phyloP scores from a whole-genome alignment of 1,284 basidiomycete genomes.

The Entoloma clypeatum region DNA sequence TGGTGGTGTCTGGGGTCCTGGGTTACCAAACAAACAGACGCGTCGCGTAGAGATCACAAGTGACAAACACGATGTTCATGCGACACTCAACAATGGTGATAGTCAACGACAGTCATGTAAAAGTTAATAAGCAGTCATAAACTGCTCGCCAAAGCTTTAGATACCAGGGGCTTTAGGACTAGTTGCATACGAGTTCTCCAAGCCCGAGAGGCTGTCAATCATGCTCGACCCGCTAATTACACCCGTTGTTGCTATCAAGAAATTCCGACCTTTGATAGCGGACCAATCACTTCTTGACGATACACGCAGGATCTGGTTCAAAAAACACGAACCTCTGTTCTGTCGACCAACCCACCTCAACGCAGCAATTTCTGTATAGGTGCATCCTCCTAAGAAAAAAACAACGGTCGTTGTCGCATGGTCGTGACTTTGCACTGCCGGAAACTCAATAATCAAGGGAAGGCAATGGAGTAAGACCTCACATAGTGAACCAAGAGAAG shows the following conservation, averaged over 20 bases:
- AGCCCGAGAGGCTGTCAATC: slow-evolving; percentile 62
- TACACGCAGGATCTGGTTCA: slow-evolving; percentile 4
- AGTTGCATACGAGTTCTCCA: slow-evolving; percentile 32
- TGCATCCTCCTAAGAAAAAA: slow-evolving; percentile 98
- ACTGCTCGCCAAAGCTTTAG: slow-evolving; percentile 8
- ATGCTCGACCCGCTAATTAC: slow-evolving; percentile 77
- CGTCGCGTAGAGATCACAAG: slow-evolving; percentile 43
- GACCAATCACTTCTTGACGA: slow-evolving; percentile 9
- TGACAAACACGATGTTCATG: slow-evolving; percentile 3
- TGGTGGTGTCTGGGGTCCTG: slow-evolving; percentile 34
- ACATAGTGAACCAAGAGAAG: slow-evolving; percentile 41
- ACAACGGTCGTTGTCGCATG: slow-evolving; percentile 81
- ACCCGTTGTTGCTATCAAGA: slow-evolving; percentile 86
- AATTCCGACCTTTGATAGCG: slow-evolving; percentile 61
- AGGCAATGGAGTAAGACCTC: slow-evolving; percentile 22
- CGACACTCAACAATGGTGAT: no score
- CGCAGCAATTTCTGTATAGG: slow-evolving; percentile 95
- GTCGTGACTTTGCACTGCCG: slow-evolving; percentile 46
- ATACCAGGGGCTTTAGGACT: slow-evolving; percentile 31
- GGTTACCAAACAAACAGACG: slow-evolving; percentile 37
- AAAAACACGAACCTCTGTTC: slow-evolving; percentile 57
- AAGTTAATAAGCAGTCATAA: slow-evolving; percentile 9
- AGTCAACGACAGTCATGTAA: slow-evolving; percentile 13
- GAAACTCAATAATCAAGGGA: slow-evolving; percentile 6
- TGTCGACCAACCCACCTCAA: slow-evolving; percentile 87